Evolutionary conservation across 208 protist species (phyloP), one percentile per base, ranked within the genome.

Genomic region (Trypanosoma rangeli): DNA sequence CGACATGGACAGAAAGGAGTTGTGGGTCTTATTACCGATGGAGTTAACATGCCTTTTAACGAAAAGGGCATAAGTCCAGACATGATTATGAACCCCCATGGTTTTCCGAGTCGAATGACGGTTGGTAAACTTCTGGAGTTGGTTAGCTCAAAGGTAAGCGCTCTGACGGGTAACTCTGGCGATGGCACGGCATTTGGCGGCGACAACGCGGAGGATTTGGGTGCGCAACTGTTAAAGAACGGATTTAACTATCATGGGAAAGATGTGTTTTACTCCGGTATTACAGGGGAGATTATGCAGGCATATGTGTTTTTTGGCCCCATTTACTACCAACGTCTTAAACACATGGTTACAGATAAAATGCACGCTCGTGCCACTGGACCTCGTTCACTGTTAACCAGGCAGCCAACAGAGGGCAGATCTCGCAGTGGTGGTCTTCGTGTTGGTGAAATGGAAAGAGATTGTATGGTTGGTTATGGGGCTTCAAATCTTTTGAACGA

Each of bases 341-440:
- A 99, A 86, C 99, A 99, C 82, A 99, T 99, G 99, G 99, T 99
- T 3, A 95, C 99, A 22, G 99, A 99, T 85, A 99, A 99, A 83
- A 99, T 99, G 94, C 99, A 99, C 76, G 97, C 98, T 0, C 86
- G 99, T 39, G 87, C 98, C 4, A 93, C 81, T 7, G 97, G 97
- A 10, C 97, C 98, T 22, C 82, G 90, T 0, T 95, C 95, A 1
- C 91, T 98, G 33, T 80, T 99, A 1, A 99, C 99, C 9, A 78
- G 99, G 22, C 99, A 99, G 84, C 99, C 99, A 8, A 99, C 98
- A 0, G 99, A 99, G 74, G 98, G 98, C 52, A 87, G 99, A 50
- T 86, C 97, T 15, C 83, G 96, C 42, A 97, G 99, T 44, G 99
- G 99, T 78, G 99, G 99, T 20, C 89, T 99, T 57, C 93, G 99